Percentiles rank a stretch among this genome's conserved stretches.
Conservation (phyloP, 495 filamentous ascomycete species). For the Lasiosphaeria ovina region DNA sequence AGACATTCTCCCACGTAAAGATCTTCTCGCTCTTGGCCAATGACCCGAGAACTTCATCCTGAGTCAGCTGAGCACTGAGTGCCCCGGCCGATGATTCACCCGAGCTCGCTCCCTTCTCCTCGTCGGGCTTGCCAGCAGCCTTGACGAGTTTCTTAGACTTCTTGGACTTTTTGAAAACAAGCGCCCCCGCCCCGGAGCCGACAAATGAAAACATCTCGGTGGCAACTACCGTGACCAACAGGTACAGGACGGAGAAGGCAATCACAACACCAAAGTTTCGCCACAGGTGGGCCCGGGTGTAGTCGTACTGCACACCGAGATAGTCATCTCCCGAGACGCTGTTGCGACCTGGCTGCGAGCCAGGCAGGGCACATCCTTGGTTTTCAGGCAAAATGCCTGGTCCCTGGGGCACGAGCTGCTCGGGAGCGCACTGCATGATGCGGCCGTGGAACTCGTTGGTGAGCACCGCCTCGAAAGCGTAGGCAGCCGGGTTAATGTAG, state of each 20-base stretch:
- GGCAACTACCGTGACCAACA: conserved; percentile 63
- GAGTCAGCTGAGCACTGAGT: conserved; percentile 37
- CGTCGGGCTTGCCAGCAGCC: conserved; percentile 25
- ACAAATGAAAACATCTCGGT: conserved; percentile 54
- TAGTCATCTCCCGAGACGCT: conserved; percentile 61
- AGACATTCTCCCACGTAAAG: conserved; percentile 62
- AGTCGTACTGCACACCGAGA: conserved; percentile 53
- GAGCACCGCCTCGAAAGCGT: conserved; percentile 68
- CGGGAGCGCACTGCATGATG: conserved; percentile 48
- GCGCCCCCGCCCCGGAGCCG: conserved; percentile 31
- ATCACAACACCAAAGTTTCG: conserved; percentile 77
- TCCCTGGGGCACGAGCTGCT: conserved; percentile 58
- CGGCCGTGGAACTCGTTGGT: conserved; percentile 64
- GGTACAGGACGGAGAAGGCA: conserved; percentile 66
- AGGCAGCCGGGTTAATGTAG: conserved; percentile 74
- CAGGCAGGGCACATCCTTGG: conserved; percentile 61
- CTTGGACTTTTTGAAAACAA: conserved; percentile 35
- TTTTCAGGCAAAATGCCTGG: conserved; percentile 49
- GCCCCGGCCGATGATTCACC: conserved; percentile 23
- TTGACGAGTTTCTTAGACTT: conserved; percentile 31
- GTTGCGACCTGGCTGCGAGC: conserved; percentile 49
- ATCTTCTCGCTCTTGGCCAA: conserved; percentile 30
- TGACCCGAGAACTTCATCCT: conserved; percentile 15
- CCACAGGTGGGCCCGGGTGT: conserved; percentile 67
- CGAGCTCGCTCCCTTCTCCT: conserved; percentile 41